Percentiles rank a stretch among this genome's conserved stretches.
These are phyloP conservation scores for Clathrospora elynae DNA, from an alignment of 2,329 filamentous ascomycete species.

Conservation along the genomic window DNA sequence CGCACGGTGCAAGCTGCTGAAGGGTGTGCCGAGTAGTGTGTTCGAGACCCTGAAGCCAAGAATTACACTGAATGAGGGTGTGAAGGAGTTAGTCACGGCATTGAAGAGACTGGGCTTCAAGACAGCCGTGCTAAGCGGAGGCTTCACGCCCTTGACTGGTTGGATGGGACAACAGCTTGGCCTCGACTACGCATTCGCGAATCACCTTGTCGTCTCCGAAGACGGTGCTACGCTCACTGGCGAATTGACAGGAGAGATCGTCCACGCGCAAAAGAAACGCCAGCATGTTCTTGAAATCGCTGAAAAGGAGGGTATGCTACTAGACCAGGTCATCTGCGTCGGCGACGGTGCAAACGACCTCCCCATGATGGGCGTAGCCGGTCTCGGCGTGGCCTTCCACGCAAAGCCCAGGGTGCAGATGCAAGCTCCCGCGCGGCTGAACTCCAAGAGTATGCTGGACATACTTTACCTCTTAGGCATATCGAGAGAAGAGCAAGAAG, in stretches of 20 bases:
- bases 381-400: constrained; percentile 80
- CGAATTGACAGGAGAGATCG: constrained; percentile 72
- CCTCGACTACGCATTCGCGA: constrained; percentile 86
- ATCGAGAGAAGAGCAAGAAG: constrained; percentile 65
- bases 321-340: constrained; percentile 72
- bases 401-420: constrained; percentile 82
- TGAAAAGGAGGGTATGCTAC: constrained; percentile 65
- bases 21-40: constrained; percentile 76
- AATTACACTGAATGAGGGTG: constrained; percentile 82
- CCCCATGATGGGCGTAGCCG: constrained; percentile 76
- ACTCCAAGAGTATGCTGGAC: constrained; percentile 72
- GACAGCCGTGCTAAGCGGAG: constrained; percentile 88
- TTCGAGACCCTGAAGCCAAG: constrained; percentile 77
- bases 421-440: constrained; percentile 73
- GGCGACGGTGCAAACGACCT: constrained; percentile 85
- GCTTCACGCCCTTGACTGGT: constrained; percentile 84
- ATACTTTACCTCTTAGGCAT: constrained; percentile 77
- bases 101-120: constrained; percentile 81
- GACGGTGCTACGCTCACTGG: constrained; percentile 65
- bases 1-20: constrained; percentile 78
- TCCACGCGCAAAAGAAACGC: constrained; percentile 76
- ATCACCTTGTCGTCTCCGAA: constrained; percentile 73
- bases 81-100: constrained; percentile 71
- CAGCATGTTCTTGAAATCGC: constrained; percentile 74
- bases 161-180: constrained; percentile 84